These are phyloP conservation scores for Blastocystis hominis DNA, from an alignment of 352 stramenopile species.

Conservation along the genomic window DNA sequence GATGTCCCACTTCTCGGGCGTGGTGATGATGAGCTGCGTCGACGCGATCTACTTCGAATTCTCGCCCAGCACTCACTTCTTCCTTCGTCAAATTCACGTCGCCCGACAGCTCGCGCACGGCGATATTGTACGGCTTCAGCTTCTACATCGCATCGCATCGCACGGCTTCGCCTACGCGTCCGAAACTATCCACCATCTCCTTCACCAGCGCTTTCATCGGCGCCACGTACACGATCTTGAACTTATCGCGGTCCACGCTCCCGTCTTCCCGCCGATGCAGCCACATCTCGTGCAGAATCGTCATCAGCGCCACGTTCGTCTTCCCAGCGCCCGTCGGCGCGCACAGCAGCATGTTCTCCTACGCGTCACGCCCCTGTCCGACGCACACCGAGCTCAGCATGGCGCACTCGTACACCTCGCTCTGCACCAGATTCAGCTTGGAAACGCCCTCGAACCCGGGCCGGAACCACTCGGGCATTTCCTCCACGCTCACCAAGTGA, in stretches of 20 bases:
- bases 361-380: constrained; percentile 73
- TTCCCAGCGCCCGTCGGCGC: constrained; percentile 96
- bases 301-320: constrained; percentile 94
- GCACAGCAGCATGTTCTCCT: constrained; percentile 94
- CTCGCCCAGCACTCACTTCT: constrained; percentile 64
- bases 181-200: constrained; percentile 95
- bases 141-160: neutral
- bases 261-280: constrained; percentile 69
- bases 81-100: constrained; percentile 91
- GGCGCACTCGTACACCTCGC: constrained; percentile 78
- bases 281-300: constrained; percentile 93
- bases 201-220: constrained; percentile 99
- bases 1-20: constrained; percentile 99
- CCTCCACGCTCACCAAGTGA: neutral
- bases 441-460: constrained; percentile 89
- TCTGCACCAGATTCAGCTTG: constrained; percentile 96
- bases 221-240: constrained; percentile 99
- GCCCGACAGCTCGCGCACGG: constrained; percentile 89
- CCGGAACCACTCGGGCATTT: constrained; percentile 81
- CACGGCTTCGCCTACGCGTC: constrained; percentile 62
- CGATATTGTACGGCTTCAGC: constrained; percentile 75
- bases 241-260: constrained; percentile 82
- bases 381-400: constrained; percentile 8
- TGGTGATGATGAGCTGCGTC: constrained; percentile 98
- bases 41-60: constrained; percentile 72